Percentiles rank a stretch among this genome's conserved stretches.
phyloP scores from a whole-genome alignment of 2,329 filamentous ascomycete genomes.

The Colletotrichum sp. region DNA sequence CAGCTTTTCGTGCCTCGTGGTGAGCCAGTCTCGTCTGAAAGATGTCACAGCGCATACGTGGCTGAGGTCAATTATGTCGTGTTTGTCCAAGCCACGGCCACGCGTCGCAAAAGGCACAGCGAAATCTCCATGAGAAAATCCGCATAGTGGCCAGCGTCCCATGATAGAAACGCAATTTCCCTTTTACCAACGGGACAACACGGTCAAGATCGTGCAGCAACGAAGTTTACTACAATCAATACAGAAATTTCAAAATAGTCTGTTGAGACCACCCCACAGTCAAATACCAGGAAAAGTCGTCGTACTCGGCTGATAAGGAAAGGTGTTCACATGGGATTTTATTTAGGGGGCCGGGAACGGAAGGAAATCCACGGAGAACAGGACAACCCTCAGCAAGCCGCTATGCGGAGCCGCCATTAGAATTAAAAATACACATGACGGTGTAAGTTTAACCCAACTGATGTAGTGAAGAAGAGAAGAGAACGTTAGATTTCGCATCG shows the following conservation, averaged over 20 bases:
- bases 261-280: constrained; percentile 60
- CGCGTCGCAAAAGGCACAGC: no score
- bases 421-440: constrained; percentile 55
- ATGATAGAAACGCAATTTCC: no score
- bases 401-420: constrained; percentile 55
- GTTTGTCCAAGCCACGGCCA: no score
- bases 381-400: constrained; percentile 61
- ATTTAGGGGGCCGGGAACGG: constrained; percentile 61
- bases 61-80: no score
- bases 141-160: no score
- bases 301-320: constrained; percentile 51
- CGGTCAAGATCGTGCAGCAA: no score
- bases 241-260: not conserved
- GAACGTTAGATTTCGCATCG: not conserved
- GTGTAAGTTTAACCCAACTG: constrained; percentile 53
- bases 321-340: constrained; percentile 47
- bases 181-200: no score
- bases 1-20: no score
- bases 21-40: no score
- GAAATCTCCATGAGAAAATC: no score
- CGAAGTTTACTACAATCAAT: not conserved
- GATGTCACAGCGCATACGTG: no score
- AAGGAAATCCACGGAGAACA: constrained; percentile 52
- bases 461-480: constrained; percentile 41
- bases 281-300: constrained; percentile 45